phyloP scores from a whole-genome alignment of 805 yeast species.

The Candida germanica region DNA sequence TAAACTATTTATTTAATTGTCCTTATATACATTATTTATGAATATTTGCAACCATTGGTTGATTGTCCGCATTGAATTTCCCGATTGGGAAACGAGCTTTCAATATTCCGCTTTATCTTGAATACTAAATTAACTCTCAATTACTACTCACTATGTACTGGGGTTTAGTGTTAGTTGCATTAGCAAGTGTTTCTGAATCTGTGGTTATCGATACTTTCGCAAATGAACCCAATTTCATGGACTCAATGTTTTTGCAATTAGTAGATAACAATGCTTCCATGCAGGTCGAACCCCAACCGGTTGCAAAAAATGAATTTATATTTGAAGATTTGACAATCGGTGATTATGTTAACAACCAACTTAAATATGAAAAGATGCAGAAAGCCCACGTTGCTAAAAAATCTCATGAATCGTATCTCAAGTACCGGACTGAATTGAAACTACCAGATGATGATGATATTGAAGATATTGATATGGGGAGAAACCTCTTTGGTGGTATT shows the following conservation, averaged over 20 bases:
- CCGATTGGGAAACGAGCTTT: neutral
- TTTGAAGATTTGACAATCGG: neutral
- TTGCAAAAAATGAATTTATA: conserved; percentile 6
- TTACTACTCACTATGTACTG: no score
- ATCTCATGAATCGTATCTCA: conserved; percentile 12
- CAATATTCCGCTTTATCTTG: neutral
- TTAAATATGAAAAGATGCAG: neutral
- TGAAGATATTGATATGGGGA: conserved; percentile 20
- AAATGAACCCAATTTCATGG: conserved; percentile 14
- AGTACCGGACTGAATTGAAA: conserved; percentile 17
- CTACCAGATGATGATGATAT: conserved; percentile 37
- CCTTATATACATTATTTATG: neutral
- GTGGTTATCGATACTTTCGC: neutral
- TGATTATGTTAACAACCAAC: conserved; percentile 1
- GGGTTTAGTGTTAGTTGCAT: neutral
- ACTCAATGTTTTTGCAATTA: conserved; percentile 24
- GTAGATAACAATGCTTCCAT: conserved; percentile 16
- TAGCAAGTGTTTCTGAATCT: neutral
- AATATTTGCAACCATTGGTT: neutral
- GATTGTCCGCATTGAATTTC: neutral
- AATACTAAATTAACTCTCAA: neutral
- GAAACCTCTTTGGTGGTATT: conserved; percentile 46
- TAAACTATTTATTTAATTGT: neutral
- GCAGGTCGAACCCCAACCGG: conserved; percentile 8
- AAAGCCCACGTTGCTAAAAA: conserved; percentile 6